Evolutionary conservation across 2,329 filamentous ascomycete species (phyloP).

Genomic region (Tolypocladium sp.): DNA sequence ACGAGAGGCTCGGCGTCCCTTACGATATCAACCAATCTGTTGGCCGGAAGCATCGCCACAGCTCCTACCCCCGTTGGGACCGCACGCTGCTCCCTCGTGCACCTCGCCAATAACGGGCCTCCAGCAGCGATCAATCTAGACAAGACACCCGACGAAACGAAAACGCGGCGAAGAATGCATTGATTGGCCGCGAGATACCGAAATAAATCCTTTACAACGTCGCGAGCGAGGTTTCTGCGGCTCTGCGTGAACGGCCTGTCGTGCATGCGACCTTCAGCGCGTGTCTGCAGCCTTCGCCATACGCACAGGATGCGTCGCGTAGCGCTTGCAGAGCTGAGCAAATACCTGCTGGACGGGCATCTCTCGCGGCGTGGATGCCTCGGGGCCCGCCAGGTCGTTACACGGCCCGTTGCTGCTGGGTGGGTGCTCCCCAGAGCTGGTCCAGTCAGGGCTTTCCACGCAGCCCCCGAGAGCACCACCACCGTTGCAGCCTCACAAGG

Average conservation of each 20-base stretch:
- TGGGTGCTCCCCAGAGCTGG: slow-evolving; percentile 4
- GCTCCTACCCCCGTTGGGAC: not conserved
- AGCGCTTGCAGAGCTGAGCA: slow-evolving; percentile 33
- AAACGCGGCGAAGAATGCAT: not conserved
- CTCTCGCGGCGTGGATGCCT: slow-evolving; percentile 34
- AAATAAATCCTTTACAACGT: not conserved
- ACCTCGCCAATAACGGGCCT: not conserved
- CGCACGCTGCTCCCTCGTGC: not conserved
- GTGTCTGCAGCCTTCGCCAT: not conserved
- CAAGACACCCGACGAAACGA: not conserved
- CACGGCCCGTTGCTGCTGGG: slow-evolving; percentile 8
- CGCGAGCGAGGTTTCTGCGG: not conserved
- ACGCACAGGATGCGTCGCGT: slow-evolving; percentile 32
- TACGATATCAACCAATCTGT: not conserved
- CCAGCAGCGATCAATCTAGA: not conserved
- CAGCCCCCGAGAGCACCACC: slow-evolving; percentile 12
- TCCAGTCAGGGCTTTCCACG: slow-evolving; percentile 20
- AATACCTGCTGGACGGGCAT: slow-evolving; percentile 38
- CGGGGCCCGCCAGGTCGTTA: slow-evolving; percentile 6
- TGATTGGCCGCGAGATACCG: not conserved
- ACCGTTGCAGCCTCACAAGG: slow-evolving; percentile 9
- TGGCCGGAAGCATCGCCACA: not conserved
- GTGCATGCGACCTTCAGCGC: not conserved
- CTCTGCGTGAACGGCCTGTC: slow-evolving; percentile 5
- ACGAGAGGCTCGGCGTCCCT: not conserved